Evolutionary conservation across 2,329 filamentous ascomycete species (phyloP).

Genomic region (Ophiostoma quercus): DNA sequence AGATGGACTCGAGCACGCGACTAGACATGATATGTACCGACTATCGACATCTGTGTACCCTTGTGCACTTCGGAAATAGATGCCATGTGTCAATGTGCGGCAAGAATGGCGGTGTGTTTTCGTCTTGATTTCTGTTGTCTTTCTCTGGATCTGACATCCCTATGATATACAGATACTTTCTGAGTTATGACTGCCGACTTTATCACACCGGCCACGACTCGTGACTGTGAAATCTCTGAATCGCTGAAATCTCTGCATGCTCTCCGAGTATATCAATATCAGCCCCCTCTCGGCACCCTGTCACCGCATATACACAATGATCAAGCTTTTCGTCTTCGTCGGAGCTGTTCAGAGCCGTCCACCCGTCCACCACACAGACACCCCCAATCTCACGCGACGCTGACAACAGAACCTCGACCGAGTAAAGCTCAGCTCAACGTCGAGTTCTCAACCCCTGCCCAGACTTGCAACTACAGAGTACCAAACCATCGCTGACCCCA

Average conservation of each 20-base stretch:
- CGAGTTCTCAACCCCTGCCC: neutral
- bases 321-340: neutral
- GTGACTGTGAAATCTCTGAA: neutral
- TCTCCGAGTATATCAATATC: neutral
- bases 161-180: too few relatives aligned
- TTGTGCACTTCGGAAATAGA: neutral
- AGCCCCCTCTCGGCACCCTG: neutral
- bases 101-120: conserved; percentile 1
- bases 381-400: neutral
- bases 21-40: neutral
- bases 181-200: neutral
- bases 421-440: neutral
- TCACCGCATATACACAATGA: neutral
- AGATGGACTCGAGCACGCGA: neutral
- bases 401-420: neutral
- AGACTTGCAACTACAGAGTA: neutral
- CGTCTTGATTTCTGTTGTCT: neutral
- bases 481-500: too few relatives aligned
- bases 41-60: neutral
- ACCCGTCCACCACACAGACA: neutral
- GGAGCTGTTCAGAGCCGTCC: neutral
- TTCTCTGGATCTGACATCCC: neutral
- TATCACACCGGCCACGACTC: neutral
- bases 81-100: neutral
- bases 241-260: neutral